Evolutionary conservation across 768 basidiomycete species (phyloP).

Genomic region (Agaricus sinodeliciosus): DNA sequence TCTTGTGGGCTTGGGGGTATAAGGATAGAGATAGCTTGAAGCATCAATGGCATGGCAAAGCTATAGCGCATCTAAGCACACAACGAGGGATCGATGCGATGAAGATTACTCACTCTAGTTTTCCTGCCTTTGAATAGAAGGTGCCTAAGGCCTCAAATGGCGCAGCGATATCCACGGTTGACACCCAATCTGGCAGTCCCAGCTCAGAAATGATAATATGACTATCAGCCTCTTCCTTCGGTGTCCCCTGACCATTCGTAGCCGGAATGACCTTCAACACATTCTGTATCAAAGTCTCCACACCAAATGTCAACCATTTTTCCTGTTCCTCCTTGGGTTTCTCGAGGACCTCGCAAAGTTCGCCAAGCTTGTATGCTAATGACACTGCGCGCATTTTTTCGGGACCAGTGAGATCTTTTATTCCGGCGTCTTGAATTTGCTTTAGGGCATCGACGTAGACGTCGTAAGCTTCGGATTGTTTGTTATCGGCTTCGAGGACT

Average conservation of each 20-base stretch:
- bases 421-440: constrained; percentile 22
- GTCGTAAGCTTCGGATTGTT: constrained; percentile 29
- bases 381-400: constrained; percentile 16
- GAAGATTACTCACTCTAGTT: constrained; percentile 40
- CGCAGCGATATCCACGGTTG: constrained; percentile 53
- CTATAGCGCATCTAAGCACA: constrained; percentile 24
- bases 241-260: background rate
- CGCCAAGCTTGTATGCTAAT: constrained; percentile 32
- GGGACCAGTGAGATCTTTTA: constrained; percentile 11
- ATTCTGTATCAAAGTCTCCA: constrained; percentile 34
- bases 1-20: constrained; percentile 38
- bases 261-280: constrained; percentile 19
- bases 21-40: constrained; percentile 57
- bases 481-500: constrained; percentile 39
- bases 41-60: constrained; percentile 58
- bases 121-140: constrained; percentile 51
- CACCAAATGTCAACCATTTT: constrained; percentile 34
- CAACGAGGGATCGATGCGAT: background rate
- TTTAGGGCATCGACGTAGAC: constrained; percentile 31
- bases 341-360: constrained; percentile 28
- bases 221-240: constrained; percentile 12
- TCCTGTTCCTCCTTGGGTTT: constrained; percentile 33
- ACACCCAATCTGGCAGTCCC: constrained; percentile 54
- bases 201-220: constrained; percentile 41
- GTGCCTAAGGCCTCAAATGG: constrained; percentile 62